Evolutionary conservation across 192 early-diverging fungal genomes (phyloP).

Genomic region (Pilaira anomala): DNA sequence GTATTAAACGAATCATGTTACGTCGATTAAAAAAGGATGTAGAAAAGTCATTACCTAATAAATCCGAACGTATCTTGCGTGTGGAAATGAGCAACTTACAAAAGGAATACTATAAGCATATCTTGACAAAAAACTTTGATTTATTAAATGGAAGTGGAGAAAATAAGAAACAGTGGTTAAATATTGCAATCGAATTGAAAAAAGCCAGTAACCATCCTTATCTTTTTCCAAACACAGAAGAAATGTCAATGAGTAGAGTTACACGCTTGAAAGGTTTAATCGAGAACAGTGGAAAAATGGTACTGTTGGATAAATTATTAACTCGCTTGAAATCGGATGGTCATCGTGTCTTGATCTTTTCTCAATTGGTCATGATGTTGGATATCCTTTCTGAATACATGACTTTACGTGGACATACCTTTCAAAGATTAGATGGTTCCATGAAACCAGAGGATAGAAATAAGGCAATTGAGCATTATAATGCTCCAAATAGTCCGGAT

Average conservation of each 20-base stretch:
- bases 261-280: constrained; percentile 82
- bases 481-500: constrained; percentile 87
- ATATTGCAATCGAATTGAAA: constrained; percentile 95
- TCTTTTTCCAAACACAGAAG: constrained; percentile 79
- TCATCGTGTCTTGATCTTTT: constrained; percentile 97
- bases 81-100: constrained; percentile 91
- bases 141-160: constrained; percentile 61
- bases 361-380: constrained; percentile 96
- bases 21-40: constrained; percentile 97
- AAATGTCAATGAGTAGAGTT: constrained; percentile 51
- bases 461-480: constrained; percentile 95
- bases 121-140: constrained; percentile 90
- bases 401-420: constrained; percentile 76
- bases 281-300: constrained; percentile 96
- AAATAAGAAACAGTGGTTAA: constrained; percentile 77
- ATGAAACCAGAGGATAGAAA: constrained; percentile 88
- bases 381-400: constrained; percentile 97
- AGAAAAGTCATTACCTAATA: constrained; percentile 93
- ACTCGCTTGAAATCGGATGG: constrained; percentile 85
- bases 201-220: constrained; percentile 97
- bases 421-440: constrained; percentile 93
- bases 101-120: constrained; percentile 91
- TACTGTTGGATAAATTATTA: constrained; percentile 92
- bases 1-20: constrained; percentile 87
- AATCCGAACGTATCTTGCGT: constrained; percentile 93